phyloP scores from a whole-genome alignment of 805 yeast genomes.

The Teunomyces barrocoloradensis region DNA sequence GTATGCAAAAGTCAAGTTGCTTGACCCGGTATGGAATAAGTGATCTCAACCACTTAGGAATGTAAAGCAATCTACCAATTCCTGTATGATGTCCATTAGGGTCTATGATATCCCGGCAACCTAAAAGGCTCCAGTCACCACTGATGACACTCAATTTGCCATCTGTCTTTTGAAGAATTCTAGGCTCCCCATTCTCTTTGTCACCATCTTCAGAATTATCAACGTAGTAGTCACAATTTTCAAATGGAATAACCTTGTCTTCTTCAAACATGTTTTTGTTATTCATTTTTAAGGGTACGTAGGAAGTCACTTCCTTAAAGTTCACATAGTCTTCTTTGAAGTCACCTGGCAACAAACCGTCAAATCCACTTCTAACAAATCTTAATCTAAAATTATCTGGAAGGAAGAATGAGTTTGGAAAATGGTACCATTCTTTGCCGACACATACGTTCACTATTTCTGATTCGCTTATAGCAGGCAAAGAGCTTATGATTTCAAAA shows the following conservation, averaged over 20 bases:
- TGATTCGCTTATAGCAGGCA: background rate
- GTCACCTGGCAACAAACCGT: conserved; percentile 87
- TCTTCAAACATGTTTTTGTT: conserved; percentile 66
- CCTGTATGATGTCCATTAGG: conserved; percentile 52
- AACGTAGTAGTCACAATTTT: conserved; percentile 64
- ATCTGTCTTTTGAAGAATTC: conserved; percentile 12
- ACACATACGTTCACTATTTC: conserved; percentile 58
- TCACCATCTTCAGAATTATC: conserved; percentile 48
- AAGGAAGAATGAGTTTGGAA: conserved; percentile 82
- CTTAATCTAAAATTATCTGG: conserved; percentile 59
- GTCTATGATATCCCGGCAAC: conserved; percentile 52
- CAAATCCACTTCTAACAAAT: conserved; percentile 75
- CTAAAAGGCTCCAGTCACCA: conserved; percentile 47
- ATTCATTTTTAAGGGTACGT: conserved; percentile 67
- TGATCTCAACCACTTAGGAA: conserved; percentile 38
- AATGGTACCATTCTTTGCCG: conserved; percentile 96
- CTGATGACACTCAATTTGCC: conserved; percentile 14
- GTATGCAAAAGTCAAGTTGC: conserved; percentile 52
- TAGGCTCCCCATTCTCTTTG: conserved; percentile 39
- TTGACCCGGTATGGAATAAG: conserved; percentile 34
- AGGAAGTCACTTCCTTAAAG: conserved; percentile 35
- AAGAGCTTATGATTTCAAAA: conserved; percentile 9
- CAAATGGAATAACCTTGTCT: conserved; percentile 49
- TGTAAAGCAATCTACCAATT: conserved; percentile 50
- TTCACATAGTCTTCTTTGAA: conserved; percentile 47